These are phyloP conservation scores for Tolypocladium inflatum DNA, from an alignment of 2,329 filamentous ascomycete genomes.

Conservation along the genomic window DNA sequence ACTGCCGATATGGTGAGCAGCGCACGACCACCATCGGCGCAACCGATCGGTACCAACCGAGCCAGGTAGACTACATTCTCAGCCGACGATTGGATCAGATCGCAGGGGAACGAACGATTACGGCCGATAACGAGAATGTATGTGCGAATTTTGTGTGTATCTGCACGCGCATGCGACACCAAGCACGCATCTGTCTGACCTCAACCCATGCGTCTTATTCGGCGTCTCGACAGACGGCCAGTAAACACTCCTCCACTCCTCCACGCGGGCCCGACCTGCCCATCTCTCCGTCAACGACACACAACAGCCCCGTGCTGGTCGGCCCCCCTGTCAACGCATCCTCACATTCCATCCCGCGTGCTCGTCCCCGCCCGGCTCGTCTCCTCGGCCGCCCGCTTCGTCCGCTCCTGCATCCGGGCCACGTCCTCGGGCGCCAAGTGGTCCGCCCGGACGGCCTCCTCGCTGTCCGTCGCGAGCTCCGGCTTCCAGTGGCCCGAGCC, in stretches of 20 bases:
- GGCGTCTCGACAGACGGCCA: background rate
- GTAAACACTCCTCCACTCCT: too few species aligned
- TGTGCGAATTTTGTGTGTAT: too few species aligned
- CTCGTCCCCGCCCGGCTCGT: constrained; percentile 38
- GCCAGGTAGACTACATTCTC: background rate
- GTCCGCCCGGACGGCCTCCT: constrained; percentile 67
- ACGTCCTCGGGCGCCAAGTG: constrained; percentile 32
- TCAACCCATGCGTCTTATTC: background rate
- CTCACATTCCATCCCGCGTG: constrained; percentile 32
- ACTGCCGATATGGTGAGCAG: background rate
- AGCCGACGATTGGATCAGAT: background rate
- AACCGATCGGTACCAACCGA: background rate
- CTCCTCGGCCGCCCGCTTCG: constrained; percentile 41
- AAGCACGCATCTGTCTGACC: background rate
- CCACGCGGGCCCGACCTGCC: too few species aligned
- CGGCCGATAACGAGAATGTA: background rate
- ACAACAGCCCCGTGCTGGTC: background rate
- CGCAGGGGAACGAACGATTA: background rate
- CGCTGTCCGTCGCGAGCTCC: constrained; percentile 67
- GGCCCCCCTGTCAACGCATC: background rate
- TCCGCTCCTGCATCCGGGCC: constrained; percentile 47
- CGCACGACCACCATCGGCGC: too few species aligned
- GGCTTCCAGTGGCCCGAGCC: constrained; percentile 69
- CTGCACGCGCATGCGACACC: too few species aligned
- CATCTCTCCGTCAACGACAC: background rate